A percentile compares a stretch with the other conserved stretches of the same genome.
Evolutionary conservation across 495 filamentous ascomycete species (phyloP).

Genomic region (Aspergillus egyptiacus): DNA sequence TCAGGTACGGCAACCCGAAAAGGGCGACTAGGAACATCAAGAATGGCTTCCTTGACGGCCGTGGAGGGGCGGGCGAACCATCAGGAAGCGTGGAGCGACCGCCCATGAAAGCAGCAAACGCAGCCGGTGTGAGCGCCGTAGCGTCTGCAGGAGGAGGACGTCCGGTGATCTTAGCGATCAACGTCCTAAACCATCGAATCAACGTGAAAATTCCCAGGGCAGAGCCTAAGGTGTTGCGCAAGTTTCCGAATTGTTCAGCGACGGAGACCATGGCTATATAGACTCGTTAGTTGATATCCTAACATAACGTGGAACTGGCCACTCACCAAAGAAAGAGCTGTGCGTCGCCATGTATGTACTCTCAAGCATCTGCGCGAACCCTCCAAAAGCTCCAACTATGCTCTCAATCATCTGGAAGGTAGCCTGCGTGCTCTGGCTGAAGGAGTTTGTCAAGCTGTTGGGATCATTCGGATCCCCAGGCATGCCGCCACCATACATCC

Average conservation of each 20-base stretch:
- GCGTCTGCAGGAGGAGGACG: constrained; percentile 83
- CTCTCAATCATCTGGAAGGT: constrained; percentile 99
- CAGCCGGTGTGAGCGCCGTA: constrained; percentile 76
- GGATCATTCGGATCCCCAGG: constrained; percentile 77
- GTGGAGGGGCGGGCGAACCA: constrained; percentile 51
- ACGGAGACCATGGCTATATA: constrained; percentile 89
- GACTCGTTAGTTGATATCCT: constrained; percentile 13
- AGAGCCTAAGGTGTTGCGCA: constrained; percentile 91
- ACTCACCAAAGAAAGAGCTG: constrained; percentile 94
- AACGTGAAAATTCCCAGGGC: constrained; percentile 93
- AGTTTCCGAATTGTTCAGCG: constrained; percentile 90
- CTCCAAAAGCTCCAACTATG: constrained; percentile 92
- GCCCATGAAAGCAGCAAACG: constrained; percentile 78
- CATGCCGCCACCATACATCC: constrained; percentile 46
- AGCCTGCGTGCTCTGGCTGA: constrained; percentile 87
- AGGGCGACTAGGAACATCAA: constrained; percentile 92
- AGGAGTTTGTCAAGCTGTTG: constrained; percentile 83
- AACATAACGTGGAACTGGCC: constrained; percentile 1
- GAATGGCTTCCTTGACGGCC: constrained; percentile 87
- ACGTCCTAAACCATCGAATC: constrained; percentile 85
- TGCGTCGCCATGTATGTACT: constrained; percentile 99
- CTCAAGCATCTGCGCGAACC: constrained; percentile 98
- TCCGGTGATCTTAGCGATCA: constrained; percentile 91
- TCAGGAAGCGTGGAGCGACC: constrained; percentile 48
- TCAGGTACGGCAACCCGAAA: constrained; percentile 90